Evolutionary conservation across 176 grass and related monocot species (phyloP).

Genomic region (Paspalum vaginatum): DNA sequence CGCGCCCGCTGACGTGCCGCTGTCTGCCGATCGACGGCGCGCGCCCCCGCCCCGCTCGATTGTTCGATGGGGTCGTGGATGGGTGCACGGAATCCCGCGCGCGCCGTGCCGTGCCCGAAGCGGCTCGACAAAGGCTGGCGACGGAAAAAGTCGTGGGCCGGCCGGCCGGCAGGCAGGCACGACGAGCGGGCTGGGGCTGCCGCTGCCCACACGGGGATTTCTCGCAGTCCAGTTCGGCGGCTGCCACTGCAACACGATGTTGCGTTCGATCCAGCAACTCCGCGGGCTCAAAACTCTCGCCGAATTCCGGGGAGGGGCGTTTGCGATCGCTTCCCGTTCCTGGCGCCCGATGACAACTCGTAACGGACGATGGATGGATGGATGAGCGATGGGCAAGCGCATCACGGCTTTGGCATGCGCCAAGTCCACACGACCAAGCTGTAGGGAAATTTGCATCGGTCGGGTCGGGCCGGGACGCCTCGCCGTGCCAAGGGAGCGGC

Average conservation of each 20-base stretch:
- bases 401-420: background rate
- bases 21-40: background rate
- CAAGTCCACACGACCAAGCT: background rate
- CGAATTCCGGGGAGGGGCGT: background rate
- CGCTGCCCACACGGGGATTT: background rate
- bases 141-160: conserved; percentile 7
- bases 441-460: background rate
- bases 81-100: background rate
- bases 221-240: conserved; percentile 8
- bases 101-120: conserved; percentile 20
- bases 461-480: background rate
- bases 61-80: background rate
- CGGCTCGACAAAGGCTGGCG: conserved; percentile 45
- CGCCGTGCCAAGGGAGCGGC: background rate
- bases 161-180: background rate
- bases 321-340: background rate
- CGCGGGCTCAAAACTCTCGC: background rate
- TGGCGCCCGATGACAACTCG: background rate
- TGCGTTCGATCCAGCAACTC: background rate
- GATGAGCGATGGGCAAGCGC: background rate
- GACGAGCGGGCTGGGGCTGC: background rate
- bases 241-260: background rate
- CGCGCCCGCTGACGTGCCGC: background rate
- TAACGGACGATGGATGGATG: conserved; percentile 13
- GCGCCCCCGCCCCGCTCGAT: background rate